Conservation (phyloP, 371 early-diverging fungal species). For the Rhizopus microsporus region DNA sequence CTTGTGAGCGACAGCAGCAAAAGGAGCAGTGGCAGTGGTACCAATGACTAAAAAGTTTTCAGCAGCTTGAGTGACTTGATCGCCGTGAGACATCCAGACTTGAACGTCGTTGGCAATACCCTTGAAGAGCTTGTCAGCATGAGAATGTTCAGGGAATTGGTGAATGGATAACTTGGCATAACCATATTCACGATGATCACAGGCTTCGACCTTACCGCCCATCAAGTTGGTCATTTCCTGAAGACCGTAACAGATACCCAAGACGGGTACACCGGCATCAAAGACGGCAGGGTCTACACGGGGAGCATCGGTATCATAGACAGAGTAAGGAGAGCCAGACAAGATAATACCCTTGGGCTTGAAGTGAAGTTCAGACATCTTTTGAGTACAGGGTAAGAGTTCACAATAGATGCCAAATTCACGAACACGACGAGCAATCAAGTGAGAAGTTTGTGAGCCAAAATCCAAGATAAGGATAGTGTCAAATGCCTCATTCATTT, state of each 20-base stretch:
- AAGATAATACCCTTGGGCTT: slow-evolving; percentile 96
- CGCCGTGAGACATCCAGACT: slow-evolving; percentile 98
- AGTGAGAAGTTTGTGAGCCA: slow-evolving; percentile 97
- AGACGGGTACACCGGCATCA: slow-evolving; percentile 86
- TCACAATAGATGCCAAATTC: slow-evolving; percentile 98
- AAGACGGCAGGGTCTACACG: slow-evolving; percentile 92
- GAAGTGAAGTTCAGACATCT: slow-evolving; percentile 89
- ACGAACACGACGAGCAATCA: slow-evolving; percentile 95
- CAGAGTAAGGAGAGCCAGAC: slow-evolving; percentile 96
- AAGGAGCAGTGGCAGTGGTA: slow-evolving; percentile 84
- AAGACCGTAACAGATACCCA: slow-evolving; percentile 98
- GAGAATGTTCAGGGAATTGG: slow-evolving; percentile 60
- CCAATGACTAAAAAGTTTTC: slow-evolving; percentile 84
- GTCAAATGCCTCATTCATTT: slow-evolving; percentile 82
- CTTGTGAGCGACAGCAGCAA: slow-evolving; percentile 84
- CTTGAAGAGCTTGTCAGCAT: slow-evolving; percentile 74
- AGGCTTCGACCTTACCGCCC: slow-evolving; percentile 86
- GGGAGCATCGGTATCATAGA: slow-evolving; percentile 92
- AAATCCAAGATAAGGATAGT: slow-evolving; percentile 98
- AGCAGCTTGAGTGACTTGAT: slow-evolving; percentile 87
- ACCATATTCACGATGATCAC: slow-evolving; percentile 95
- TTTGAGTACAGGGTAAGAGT: slow-evolving; percentile 94
- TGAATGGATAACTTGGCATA: slow-evolving; percentile 78
- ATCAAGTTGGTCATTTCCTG: slow-evolving; percentile 90
- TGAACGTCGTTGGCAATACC: slow-evolving; percentile 68